These are phyloP conservation scores for Euphrasia arctica DNA, from an alignment of 305 asterid genomes.

Conservation along the genomic window DNA sequence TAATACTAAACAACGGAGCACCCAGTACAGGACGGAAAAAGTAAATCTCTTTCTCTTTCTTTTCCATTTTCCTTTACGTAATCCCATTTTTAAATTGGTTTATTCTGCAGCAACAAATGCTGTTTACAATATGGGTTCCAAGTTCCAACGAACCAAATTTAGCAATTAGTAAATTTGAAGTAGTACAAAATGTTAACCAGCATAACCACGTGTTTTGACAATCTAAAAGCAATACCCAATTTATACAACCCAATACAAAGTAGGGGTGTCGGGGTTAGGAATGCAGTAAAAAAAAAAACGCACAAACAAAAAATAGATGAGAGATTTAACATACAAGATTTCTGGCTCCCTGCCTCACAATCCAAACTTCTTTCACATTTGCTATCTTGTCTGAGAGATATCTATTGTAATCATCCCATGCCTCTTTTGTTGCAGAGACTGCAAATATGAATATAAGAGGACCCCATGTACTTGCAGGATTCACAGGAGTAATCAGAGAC, in stretches of 20 bases:
- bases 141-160: too few species aligned
- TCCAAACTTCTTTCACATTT: constrained; percentile 97
- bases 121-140: too few species aligned
- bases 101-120: too few species aligned
- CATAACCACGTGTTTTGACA: constrained; percentile 18
- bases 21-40: constrained; percentile 6
- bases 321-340: constrained; percentile 54
- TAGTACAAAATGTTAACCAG: constrained; percentile 13
- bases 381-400: constrained; percentile 94
- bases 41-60: not conserved
- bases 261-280: not conserved
- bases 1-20: not conserved
- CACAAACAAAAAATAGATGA: constrained; percentile 12
- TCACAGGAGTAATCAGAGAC: constrained; percentile 98
- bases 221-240: constrained; percentile 19
- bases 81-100: too few species aligned
- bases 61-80: not conserved
- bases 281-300: constrained; percentile 2
- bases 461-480: constrained; percentile 99
- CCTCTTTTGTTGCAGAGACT: constrained; percentile 98
- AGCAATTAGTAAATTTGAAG: not conserved
- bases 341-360: constrained; percentile 76
- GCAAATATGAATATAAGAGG: constrained; percentile 97
- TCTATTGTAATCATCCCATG: constrained; percentile 98
- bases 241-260: constrained; percentile 11